Conservation (phyloP, 163 green algal genomes). For the Scenedesmus sp. region DNA sequence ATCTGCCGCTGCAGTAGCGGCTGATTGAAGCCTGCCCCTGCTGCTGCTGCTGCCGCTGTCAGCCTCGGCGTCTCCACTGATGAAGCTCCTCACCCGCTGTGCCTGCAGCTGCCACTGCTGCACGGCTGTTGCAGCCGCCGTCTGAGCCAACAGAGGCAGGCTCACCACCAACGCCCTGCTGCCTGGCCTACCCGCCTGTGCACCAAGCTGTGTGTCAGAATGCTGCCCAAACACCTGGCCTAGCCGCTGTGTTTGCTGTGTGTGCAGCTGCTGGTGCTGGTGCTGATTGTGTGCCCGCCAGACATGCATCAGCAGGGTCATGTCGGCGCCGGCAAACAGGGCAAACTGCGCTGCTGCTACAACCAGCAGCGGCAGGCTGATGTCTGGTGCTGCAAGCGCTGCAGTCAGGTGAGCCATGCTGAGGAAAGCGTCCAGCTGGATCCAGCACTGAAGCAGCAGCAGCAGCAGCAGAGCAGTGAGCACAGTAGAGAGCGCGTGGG, state of each 20-base stretch:
- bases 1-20: neutral
- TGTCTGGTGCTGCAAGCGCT: conserved; percentile 23
- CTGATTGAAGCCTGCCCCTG: neutral
- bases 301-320: conserved; percentile 47
- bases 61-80: neutral
- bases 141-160: neutral
- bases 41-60: conserved; percentile 25
- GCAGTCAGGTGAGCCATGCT: conserved; percentile 47
- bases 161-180: neutral
- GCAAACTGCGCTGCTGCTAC: conserved; percentile 54
- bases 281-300: conserved; percentile 41
- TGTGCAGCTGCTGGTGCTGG: neutral
- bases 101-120: conserved; percentile 8
- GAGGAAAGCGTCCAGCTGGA: conserved; percentile 38
- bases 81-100: neutral
- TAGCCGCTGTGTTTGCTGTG: conserved; percentile 1
- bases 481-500: neutral
- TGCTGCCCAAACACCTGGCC: neutral
- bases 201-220: neutral
- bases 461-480: neutral
- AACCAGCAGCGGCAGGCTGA: conserved; percentile 40
- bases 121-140: neutral
- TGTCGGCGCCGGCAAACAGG: conserved; percentile 44
- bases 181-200: neutral
- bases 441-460: conserved; percentile 38